Base-by-base conservation (phyloP, 768 basidiomycete species). In the Termitomyces titanicus region DNA sequence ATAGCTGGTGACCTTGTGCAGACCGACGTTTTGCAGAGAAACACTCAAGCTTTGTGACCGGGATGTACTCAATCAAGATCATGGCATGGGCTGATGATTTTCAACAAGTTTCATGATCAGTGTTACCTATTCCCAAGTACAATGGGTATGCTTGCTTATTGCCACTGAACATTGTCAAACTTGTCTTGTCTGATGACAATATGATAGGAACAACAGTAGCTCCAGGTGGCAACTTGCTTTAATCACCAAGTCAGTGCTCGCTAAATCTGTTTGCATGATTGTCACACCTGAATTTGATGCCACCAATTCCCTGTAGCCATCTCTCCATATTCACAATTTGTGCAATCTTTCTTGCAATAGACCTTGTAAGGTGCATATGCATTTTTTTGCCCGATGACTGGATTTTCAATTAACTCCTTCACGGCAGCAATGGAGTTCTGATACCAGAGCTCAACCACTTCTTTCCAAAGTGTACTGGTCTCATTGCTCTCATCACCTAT, bases 41-140 rank as follows among this genome's bases (percentile, higher is more conserved):
- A 47, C 63, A 66, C 2, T 66, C 60, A 0, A 76, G 57, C 49
- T 73, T 72, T 6, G 64, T 47, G 1, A 69, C 62, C 3, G 74
- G 71, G 0, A 76, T 51, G 42, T 73, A 74, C 4, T 60, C 74
- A 2, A 76, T 25, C 0, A 74, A 61, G 2, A 74, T 53, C 2
- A 52, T 61, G 0, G 67, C 72, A 24, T 63, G 67, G 10, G 39
- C n/a, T 10, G 40, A 47, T 13, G 45, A 18, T 18, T 47, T 20
- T 9, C 37, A 34, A 20, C 51, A n/a, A n/a, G 45, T 9, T 29
- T 29, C 29, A 9, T 29, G 3, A 29, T 18, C n/a, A 8, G n/a
- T 38, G 17, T 38, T 38, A 5, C 37, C 17, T 3, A 38, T n/a
- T 8, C 3, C n/a, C 5, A n/a, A 7, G 18, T 38, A 38, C 2